phyloP scores from a whole-genome alignment of 23 red algal genomes.

The Gracilariopsis chorda region DNA sequence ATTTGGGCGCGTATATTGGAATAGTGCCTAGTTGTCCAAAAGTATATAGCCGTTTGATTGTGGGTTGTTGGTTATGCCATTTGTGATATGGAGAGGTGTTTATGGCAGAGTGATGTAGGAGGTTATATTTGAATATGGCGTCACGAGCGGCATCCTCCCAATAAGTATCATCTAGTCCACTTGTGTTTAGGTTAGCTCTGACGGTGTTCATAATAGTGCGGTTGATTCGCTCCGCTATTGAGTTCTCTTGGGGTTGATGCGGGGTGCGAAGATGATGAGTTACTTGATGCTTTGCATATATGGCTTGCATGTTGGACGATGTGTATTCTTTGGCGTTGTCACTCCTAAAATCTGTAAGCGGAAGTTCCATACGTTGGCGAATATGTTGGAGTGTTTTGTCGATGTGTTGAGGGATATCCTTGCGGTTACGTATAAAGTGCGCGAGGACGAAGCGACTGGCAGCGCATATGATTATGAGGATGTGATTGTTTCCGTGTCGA shows the following conservation, averaged over 20 bases:
- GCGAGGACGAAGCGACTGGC: not conserved
- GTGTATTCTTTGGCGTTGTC: constrained; percentile 14
- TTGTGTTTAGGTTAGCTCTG: not conserved
- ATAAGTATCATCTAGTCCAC: not conserved
- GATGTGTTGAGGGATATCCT: not conserved
- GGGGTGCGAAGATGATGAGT: not conserved
- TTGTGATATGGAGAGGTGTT: not conserved
- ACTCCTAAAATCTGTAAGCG: not conserved
- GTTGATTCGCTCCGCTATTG: not conserved
- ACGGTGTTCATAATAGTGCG: not conserved
- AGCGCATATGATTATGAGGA: not conserved
- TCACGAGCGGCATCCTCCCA: constrained; percentile 16
- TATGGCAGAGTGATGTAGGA: not conserved
- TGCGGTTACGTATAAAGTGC: not conserved
- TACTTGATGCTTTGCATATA: not conserved
- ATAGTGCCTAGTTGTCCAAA: constrained; percentile 5
- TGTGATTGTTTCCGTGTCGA: not conserved
- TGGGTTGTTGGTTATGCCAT: not conserved
- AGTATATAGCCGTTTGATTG: not conserved
- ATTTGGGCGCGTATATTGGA: not conserved
- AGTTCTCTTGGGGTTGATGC: constrained; percentile 14
- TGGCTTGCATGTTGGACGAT: not conserved
- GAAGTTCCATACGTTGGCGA: not conserved
- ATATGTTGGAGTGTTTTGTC: not conserved
- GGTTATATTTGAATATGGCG: not conserved